Conservation (phyloP, 1,284 basidiomycete genomes). For the Chalciporus sp. region DNA sequence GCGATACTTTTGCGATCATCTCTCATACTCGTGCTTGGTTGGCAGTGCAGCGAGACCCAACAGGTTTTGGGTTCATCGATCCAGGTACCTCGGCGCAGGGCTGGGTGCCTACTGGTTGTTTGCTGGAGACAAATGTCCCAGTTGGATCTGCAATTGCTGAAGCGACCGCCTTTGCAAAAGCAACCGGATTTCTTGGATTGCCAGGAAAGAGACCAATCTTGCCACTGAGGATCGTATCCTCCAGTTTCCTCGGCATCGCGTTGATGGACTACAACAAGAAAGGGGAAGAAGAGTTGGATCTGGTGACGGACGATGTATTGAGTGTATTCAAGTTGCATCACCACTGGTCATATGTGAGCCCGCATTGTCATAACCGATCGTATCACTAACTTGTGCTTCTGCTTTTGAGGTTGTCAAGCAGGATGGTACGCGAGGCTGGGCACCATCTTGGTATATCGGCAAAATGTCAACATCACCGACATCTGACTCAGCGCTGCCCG, state of each 20-base stretch:
- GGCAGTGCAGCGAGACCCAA: conserved; percentile 94
- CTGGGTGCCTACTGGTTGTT: conserved; percentile 91
- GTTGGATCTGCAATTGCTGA: conserved; percentile 78
- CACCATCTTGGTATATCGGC: conserved; percentile 83
- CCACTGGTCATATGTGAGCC: conserved; percentile 90
- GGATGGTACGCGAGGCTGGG: conserved; percentile 88
- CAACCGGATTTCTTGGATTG: conserved; percentile 47
- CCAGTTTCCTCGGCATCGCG: conserved; percentile 91
- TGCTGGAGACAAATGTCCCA: conserved; percentile 88
- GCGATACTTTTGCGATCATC: conserved; percentile 91
- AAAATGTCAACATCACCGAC: conserved; percentile 61
- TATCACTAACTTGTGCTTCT: conserved; percentile 6
- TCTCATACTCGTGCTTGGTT: conserved; percentile 97
- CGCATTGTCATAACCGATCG: neutral
- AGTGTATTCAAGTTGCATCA: conserved; percentile 98
- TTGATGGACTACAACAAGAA: conserved; percentile 95
- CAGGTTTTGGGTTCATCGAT: conserved; percentile 80
- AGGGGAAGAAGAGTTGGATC: conserved; percentile 85
- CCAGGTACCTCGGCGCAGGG: conserved; percentile 77
- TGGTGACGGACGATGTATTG: conserved; percentile 84
- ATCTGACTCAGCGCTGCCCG: conserved; percentile 46
- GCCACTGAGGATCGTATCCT: conserved; percentile 87
- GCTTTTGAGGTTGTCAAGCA: conserved; percentile 88
- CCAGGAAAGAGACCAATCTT: conserved; percentile 67
- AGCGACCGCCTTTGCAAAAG: conserved; percentile 59